Evolutionary conservation across 2,329 filamentous ascomycete species (phyloP).

Genomic region (Aureobasidium musti): DNA sequence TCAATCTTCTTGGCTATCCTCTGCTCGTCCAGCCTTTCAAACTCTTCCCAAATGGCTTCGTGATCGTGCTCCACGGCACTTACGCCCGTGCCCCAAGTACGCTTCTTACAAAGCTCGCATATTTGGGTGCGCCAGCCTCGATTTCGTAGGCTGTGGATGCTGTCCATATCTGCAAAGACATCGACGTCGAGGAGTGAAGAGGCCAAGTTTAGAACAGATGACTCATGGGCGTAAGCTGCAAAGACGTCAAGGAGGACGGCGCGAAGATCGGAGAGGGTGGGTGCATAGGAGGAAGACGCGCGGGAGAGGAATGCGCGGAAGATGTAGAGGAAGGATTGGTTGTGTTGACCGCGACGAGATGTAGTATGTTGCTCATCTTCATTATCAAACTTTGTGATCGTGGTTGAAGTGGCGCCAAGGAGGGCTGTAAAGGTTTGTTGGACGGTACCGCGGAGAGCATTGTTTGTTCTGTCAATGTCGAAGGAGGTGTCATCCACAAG

Average conservation of each 20-base stretch:
- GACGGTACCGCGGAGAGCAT: conserved; percentile 48
- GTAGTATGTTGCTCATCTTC: background rate
- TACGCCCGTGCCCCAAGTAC: conserved; percentile 87
- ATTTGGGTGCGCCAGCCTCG: conserved; percentile 86
- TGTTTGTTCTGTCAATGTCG: conserved; percentile 63
- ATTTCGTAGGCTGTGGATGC: conserved; percentile 72
- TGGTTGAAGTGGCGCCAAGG: conserved; percentile 29
- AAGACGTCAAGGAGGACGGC: conserved; percentile 87
- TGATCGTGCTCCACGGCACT: conserved; percentile 68
- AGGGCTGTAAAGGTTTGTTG: conserved; percentile 32
- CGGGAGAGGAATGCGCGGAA: conserved; percentile 84
- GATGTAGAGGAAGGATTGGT: conserved; percentile 76
- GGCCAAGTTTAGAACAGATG: conserved; percentile 80
- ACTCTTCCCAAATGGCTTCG: conserved; percentile 34
- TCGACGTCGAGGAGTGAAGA: conserved; percentile 86
- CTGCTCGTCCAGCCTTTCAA: conserved; percentile 40
- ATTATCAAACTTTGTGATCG: conserved; percentile 33
- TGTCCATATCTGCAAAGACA: conserved; percentile 78
- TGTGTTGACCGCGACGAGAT: background rate
- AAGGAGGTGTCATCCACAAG: conserved; percentile 6
- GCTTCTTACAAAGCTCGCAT: conserved; percentile 80
- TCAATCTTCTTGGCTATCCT: conserved; percentile 34
- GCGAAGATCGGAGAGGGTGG: conserved; percentile 83
- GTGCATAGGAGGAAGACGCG: conserved; percentile 71
- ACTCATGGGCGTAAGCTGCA: conserved; percentile 92